phyloP scores from a whole-genome alignment of 106 monocot genomes.

The Allium fistulosum region DNA sequence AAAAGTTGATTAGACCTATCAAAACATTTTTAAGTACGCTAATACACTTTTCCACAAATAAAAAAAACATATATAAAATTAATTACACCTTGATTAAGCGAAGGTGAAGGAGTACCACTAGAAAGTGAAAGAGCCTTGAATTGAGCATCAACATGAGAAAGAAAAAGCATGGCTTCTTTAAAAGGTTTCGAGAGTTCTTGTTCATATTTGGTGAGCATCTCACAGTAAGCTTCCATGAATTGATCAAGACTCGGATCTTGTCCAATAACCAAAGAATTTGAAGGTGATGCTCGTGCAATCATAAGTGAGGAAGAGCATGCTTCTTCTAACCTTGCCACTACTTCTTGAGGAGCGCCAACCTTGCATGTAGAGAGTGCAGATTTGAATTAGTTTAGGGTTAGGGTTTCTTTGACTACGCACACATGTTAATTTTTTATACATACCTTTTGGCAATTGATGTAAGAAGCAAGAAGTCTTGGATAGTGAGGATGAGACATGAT shows the following conservation, averaged over 20 bases:
- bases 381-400: not conserved
- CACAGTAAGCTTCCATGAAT: conserved; percentile 84
- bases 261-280: conserved; percentile 10
- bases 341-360: conserved; percentile 67
- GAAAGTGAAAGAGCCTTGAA: conserved; percentile 61
- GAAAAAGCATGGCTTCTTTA: conserved; percentile 66
- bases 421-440: conserved; percentile 5
- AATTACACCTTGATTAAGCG: conserved; percentile 6
- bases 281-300: conserved; percentile 7
- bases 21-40: not conserved
- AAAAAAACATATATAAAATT: not conserved
- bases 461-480: conserved; percentile 58
- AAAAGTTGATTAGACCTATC: not conserved
- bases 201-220: conserved; percentile 74
- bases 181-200: conserved; percentile 70
- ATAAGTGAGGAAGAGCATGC: conserved; percentile 35
- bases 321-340: conserved; percentile 63
- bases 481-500: conserved; percentile 78
- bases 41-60: not conserved
- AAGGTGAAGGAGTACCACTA: not conserved
- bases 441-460: conserved; percentile 71
- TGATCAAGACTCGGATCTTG: conserved; percentile 62
- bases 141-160: conserved; percentile 60
- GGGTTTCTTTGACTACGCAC: conserved; percentile 1
- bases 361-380: not conserved